Percentiles rank a stretch among this genome's conserved stretches.
Evolutionary conservation across 306 rosid genomes (phyloP).

Genomic region (Trifolium repens): DNA sequence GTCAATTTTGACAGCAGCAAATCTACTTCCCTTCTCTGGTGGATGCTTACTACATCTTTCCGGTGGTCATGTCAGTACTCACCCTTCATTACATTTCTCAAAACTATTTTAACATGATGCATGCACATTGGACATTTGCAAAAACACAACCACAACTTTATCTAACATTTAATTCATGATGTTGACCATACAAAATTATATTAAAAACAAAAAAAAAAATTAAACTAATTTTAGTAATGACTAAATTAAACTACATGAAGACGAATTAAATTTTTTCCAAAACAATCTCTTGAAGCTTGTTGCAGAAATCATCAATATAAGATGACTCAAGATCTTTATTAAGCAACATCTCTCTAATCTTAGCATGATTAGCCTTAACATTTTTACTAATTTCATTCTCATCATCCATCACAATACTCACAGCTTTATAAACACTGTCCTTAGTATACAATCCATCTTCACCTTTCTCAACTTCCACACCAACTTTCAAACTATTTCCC

Average conservation of each 20-base stretch:
- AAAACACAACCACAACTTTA: too few species aligned
- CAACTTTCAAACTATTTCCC: constrained; percentile 43
- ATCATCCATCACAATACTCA: constrained; percentile 45
- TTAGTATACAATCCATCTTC: constrained; percentile 42
- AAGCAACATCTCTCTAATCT: constrained; percentile 39
- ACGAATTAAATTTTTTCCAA: neutral
- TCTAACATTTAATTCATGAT: too few species aligned
- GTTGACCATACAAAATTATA: too few species aligned
- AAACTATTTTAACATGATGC: too few species aligned
- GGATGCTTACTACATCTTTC: too few species aligned
- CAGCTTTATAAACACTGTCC: constrained; percentile 41
- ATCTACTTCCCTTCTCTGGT: too few species aligned
- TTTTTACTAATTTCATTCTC: constrained; percentile 41
- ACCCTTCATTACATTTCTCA: too few species aligned
- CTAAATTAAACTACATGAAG: neutral
- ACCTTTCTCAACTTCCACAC: constrained; percentile 49
- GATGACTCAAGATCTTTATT: constrained; percentile 34
- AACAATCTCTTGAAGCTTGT: constrained; percentile 44
- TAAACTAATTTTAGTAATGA: too few species aligned
- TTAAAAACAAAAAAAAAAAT: too few species aligned
- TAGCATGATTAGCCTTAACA: constrained; percentile 36
- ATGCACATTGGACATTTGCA: too few species aligned
- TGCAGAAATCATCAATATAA: constrained; percentile 41
- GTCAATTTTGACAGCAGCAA: too few species aligned
- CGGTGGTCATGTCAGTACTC: too few species aligned